Evolutionary conservation across 495 filamentous ascomycete genomes (phyloP), one percentile per base, ranked within the genome.

Genomic region (Pseudotulostoma volvatum): DNA sequence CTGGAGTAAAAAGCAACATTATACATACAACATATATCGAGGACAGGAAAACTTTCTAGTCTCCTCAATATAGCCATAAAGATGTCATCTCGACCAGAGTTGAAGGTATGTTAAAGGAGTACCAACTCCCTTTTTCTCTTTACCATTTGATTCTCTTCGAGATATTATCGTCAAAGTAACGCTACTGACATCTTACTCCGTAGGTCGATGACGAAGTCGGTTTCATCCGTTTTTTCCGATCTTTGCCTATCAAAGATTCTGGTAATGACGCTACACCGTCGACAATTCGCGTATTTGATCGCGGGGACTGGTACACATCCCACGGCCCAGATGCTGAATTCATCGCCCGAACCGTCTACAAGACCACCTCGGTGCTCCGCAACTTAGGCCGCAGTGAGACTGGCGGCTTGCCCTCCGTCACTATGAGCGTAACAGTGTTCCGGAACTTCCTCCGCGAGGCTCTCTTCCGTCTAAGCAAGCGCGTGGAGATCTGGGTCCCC

Each of bases 121-220:
- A n/a, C n/a, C n/a, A n/a, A n/a, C n/a, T n/a, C n/a, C n/a, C n/a
- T n/a, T n/a, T n/a, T n/a, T n/a, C n/a, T n/a, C n/a, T n/a, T n/a
- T n/a, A n/a, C n/a, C n/a, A n/a, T n/a, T n/a, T n/a, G n/a, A n/a
- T n/a, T n/a, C n/a, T n/a, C n/a, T n/a, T n/a, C n/a, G n/a, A n/a
- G n/a, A n/a, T n/a, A n/a, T n/a, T n/a, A n/a, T n/a, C n/a, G n/a
- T n/a, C n/a, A n/a, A n/a, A n/a, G n/a, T n/a, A n/a, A n/a, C n/a
- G n/a, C n/a, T n/a, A n/a, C n/a, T n/a, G n/a, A n/a, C n/a, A 42
- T 33, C 31, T 33, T n/a, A 25, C 19, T 37, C 3, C 15, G 30
- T 44, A 92, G 84, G 80, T 95, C 47, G 90, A 97, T 49, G 90
- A 97, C 55, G 90, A 97, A 67, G 74, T 75, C 51, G 82, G 87